phyloP scores from a whole-genome alignment of 1,139 yeast species.

The Komagataea norvegica region DNA sequence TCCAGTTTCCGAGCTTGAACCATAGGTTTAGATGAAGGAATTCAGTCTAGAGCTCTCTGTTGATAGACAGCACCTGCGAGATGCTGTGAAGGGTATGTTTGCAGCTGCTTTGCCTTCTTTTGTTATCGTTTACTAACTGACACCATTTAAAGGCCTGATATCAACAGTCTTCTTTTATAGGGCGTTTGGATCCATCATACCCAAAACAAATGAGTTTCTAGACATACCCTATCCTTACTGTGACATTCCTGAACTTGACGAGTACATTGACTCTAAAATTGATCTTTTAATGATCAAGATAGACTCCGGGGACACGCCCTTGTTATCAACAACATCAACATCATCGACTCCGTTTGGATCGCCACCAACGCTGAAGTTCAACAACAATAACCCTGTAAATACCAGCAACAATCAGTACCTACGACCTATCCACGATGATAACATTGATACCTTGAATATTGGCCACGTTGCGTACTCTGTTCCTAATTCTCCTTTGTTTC shows the following conservation, averaged over 20 bases:
- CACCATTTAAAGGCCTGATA: slow-evolving; percentile 42
- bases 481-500: slow-evolving; percentile 10
- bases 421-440: slow-evolving; percentile 10
- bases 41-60: slow-evolving; percentile 32
- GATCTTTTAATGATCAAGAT: slow-evolving; percentile 25
- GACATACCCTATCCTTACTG: slow-evolving; percentile 33
- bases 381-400: slow-evolving; percentile 15
- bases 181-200: slow-evolving; percentile 61
- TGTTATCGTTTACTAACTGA: slow-evolving; percentile 3
- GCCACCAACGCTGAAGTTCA: slow-evolving; percentile 16
- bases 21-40: slow-evolving; percentile 28
- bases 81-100: slow-evolving; percentile 32
- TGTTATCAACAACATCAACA: slow-evolving; percentile 13
- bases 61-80: slow-evolving; percentile 32
- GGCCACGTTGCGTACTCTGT: slow-evolving; percentile 3
- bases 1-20: no score
- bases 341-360: slow-evolving; percentile 24
- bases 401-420: no score
- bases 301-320: slow-evolving; percentile 19
- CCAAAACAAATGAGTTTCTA: slow-evolving; percentile 41
- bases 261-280: slow-evolving; percentile 8
- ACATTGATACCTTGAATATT: slow-evolving; percentile 4
- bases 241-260: slow-evolving; percentile 3
- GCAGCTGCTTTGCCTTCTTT: not conserved
- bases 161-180: slow-evolving; percentile 69